Percentiles rank a stretch among this genome's conserved stretches.
Evolutionary conservation across 2,329 filamentous ascomycete genomes (phyloP).

Genomic region (Fonsecaea pugnacius): DNA sequence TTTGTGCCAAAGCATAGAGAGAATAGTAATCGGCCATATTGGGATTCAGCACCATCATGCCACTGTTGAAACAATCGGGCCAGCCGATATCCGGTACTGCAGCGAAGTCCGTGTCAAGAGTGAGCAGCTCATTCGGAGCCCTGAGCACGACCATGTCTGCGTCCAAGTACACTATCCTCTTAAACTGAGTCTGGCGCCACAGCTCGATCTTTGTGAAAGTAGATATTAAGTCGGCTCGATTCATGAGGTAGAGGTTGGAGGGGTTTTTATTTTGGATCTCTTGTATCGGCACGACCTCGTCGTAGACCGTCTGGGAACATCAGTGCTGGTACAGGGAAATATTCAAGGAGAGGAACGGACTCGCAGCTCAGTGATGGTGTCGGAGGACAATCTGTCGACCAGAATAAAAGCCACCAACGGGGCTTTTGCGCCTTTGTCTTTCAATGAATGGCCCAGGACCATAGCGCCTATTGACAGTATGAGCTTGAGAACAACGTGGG

Average conservation of each 20-base stretch:
- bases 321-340: constrained; percentile 34
- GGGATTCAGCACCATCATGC: constrained; percentile 88
- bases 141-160: constrained; percentile 89
- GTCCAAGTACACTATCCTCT: constrained; percentile 92
- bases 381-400: constrained; percentile 73
- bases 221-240: constrained; percentile 83
- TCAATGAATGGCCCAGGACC: constrained; percentile 90
- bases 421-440: constrained; percentile 84
- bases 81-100: constrained; percentile 94
- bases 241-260: constrained; percentile 87
- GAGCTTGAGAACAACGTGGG: constrained; percentile 18
- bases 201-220: constrained; percentile 96
- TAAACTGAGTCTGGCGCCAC: constrained; percentile 88
- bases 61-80: constrained; percentile 98
- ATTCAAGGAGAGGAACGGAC: constrained; percentile 51
- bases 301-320: constrained; percentile 70
- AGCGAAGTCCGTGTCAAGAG: constrained; percentile 63
- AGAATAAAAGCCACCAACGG: constrained; percentile 86
- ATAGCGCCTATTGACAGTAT: constrained; percentile 71
- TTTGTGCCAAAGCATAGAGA: constrained; percentile 78
- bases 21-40: constrained; percentile 87
- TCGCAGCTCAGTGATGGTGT: constrained; percentile 78
- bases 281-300: constrained; percentile 84
- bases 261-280: constrained; percentile 76
- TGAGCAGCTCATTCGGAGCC: constrained; percentile 90